phyloP scores from a whole-genome alignment of 225 moss, liverwort and hornwort genomes.

The Takakia lepidozioides region DNA sequence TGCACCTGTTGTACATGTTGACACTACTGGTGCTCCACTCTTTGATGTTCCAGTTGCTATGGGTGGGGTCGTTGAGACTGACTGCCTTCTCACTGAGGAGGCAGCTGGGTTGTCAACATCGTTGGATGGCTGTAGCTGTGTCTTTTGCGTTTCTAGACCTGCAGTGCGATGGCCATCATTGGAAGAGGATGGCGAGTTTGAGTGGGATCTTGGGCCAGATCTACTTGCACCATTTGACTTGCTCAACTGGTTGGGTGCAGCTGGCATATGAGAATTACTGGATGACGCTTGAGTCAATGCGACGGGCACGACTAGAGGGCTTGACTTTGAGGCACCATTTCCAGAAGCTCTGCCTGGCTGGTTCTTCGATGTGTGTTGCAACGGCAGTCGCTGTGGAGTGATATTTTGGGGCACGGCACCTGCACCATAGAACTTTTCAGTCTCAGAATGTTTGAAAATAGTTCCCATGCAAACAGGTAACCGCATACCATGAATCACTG shows the following conservation, averaged over 20 bases:
- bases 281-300: conserved; percentile 28
- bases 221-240: conserved; percentile 19
- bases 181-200: neutral
- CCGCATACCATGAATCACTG: neutral
- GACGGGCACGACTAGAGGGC: conserved; percentile 23
- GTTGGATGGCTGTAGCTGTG: too few species aligned
- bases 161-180: too few species aligned
- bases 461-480: neutral
- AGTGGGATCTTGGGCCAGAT: conserved; percentile 19
- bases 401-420: conserved; percentile 33
- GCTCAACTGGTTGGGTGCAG: conserved; percentile 15
- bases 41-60: too few species aligned
- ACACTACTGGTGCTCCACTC: too few species aligned
- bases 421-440: conserved; percentile 4
- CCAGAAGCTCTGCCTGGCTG: conserved; percentile 41
- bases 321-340: conserved; percentile 25
- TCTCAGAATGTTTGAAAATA: neutral
- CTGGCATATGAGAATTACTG: conserved; percentile 14
- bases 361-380: conserved; percentile 40
- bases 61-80: too few species aligned
- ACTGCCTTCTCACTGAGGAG: too few species aligned
- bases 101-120: too few species aligned
- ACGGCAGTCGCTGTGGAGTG: conserved; percentile 34
- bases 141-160: too few species aligned
- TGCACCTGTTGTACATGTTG: too few species aligned